Percentiles rank a stretch among this genome's conserved stretches.
phyloP scores from a whole-genome alignment of 2,329 filamentous ascomycete species.

The Botrytis medusae region DNA sequence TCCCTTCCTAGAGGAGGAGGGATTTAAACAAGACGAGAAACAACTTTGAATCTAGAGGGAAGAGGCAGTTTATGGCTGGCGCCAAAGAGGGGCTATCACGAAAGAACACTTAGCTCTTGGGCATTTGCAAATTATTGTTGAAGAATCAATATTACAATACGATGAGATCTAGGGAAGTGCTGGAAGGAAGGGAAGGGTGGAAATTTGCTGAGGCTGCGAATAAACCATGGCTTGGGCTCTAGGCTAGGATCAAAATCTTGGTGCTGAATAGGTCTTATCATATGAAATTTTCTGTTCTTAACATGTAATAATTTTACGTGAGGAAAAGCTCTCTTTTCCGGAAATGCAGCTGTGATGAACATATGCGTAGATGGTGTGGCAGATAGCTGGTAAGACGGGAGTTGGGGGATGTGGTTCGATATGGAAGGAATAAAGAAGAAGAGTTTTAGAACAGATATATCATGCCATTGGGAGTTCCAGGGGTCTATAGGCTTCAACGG shows the following conservation, averaged over 20 bases:
- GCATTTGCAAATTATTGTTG: background rate
- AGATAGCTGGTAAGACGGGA: background rate
- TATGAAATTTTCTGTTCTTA: background rate
- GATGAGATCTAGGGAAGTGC: background rate
- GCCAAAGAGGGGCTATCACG: background rate
- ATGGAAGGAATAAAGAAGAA: background rate
- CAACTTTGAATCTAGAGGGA: background rate
- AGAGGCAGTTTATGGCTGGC: background rate
- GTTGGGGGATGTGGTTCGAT: background rate
- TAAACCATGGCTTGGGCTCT: background rate
- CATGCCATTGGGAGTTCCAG: background rate
- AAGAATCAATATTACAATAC: background rate
- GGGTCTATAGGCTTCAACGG: background rate
- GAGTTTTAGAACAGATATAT: background rate
- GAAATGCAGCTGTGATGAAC: background rate
- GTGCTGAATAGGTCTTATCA: background rate
- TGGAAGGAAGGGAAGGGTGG: background rate
- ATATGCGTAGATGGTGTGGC: background rate
- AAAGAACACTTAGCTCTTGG: background rate
- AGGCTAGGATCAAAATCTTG: background rate
- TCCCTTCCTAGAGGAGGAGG: background rate
- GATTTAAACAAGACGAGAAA: background rate
- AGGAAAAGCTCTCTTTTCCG: background rate
- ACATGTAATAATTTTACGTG: background rate
- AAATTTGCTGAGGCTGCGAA: background rate